Evolutionary conservation across 768 basidiomycete species (phyloP), one percentile per base, ranked within the genome.

Genomic region (Tricholoma bakamatsutake): DNA sequence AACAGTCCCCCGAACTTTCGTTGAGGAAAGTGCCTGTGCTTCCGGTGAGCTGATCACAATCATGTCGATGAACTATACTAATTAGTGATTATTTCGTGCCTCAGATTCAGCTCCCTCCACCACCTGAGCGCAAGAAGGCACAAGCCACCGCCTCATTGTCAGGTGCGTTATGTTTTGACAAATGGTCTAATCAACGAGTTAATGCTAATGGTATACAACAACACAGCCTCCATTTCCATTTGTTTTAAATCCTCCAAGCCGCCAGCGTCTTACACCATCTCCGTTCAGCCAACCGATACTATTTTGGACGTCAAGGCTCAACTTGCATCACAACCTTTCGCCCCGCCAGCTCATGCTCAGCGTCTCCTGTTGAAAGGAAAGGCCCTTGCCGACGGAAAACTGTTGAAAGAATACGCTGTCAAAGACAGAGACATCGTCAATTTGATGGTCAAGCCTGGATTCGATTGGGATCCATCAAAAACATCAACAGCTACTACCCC

Each of bases 231-330:
- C 30, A 71, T 98, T 61, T 76, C 75, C 18, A 71, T 99, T 61
- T 88, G 83, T 51, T 84, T 99, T 80, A 98, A 97, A 72, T 97
- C 92, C 48, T 76, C 84, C 65, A 98, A 98, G 67, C 97, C 97
- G 0, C 75, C 91, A 21, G 80, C 85, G 47, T 73, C 86, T 0
- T 88, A 89, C 74, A 77, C 83, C 28, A 77, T 98, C 60, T 68
- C 82, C 47, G 80, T 91, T 11, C 82, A 85, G 48, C 81, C 83
- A 34, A 87, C 92, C n/a, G 92, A 97, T 67, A 81, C 93, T 50
- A 83, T 99, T 71, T 71, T 81, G 40, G 68, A 83, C 45, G 83
- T 98, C 69, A 99, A 98, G 70, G 65, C 78, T 2, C 83, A 83
- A 59, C 83, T 98, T 55, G 80, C 87, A 12, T 66, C 81, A 1